A percentile compares a stretch with the other conserved stretches of the same genome.
Evolutionary conservation across 2,329 filamentous ascomycete species (phyloP).

Genomic region (Talaromyces sp.): DNA sequence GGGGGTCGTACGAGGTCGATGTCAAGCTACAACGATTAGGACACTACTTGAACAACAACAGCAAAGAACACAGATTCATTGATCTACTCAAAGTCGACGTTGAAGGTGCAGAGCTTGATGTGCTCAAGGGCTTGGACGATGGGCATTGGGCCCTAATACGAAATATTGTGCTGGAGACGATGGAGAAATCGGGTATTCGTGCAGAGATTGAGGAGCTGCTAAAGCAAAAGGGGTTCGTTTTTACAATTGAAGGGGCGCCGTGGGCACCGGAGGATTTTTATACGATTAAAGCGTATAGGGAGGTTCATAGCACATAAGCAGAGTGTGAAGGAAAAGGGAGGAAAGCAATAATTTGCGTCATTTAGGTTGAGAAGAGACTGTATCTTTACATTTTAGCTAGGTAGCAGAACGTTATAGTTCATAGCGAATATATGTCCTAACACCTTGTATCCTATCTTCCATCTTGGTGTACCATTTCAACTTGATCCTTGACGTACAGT

Average conservation of each 20-base stretch:
- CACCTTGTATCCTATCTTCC: too few species aligned
- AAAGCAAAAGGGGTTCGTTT: background rate
- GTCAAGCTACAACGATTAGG: conserved; percentile 1
- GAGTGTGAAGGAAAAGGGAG: background rate
- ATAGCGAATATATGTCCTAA: too few species aligned
- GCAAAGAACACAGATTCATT: background rate
- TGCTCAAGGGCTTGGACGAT: background rate
- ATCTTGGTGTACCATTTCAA: too few species aligned
- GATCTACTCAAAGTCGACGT: conserved; percentile 12
- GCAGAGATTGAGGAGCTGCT: background rate
- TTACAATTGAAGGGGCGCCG: background rate
- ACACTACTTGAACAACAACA: background rate
- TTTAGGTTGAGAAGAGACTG: too few species aligned
- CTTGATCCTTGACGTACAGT: too few species aligned
- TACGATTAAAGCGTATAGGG: background rate
- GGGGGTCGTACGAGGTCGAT: background rate
- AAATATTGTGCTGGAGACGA: conserved; percentile 1
- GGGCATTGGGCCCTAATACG: background rate
- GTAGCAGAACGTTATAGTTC: too few species aligned
- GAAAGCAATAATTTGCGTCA: too few species aligned
- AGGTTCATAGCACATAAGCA: too few species aligned
- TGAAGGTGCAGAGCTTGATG: conserved; percentile 5
- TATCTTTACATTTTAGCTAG: background rate
- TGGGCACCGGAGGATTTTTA: conserved; percentile 1
- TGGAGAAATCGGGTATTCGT: background rate